Evolutionary conservation across 306 rosid species (phyloP).

Genomic region (Vicia villosa): DNA sequence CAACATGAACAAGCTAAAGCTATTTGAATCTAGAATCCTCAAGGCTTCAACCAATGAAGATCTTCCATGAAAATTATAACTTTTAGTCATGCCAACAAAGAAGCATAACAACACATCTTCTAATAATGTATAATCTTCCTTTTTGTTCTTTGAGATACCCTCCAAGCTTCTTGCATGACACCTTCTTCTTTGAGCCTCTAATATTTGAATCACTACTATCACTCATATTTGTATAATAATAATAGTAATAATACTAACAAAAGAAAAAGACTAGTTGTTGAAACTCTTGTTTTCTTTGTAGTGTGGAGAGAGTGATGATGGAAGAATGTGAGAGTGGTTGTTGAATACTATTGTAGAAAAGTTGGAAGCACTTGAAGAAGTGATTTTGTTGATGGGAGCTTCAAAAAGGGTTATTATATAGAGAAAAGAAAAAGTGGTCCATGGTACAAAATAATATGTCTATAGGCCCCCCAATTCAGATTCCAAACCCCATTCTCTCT

Average conservation of each 20-base stretch:
- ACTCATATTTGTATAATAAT: conserved; percentile 33
- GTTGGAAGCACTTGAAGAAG: conserved; percentile 33
- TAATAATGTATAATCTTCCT: conserved; percentile 79
- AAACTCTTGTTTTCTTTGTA: conserved; percentile 10
- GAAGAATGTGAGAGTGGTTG: background rate
- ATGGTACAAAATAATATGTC: conserved; percentile 39
- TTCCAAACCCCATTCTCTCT: conserved; percentile 50
- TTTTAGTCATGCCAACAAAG: conserved; percentile 84
- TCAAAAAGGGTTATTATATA: conserved; percentile 46
- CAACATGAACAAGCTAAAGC: conserved; percentile 28
- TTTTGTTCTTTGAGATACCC: conserved; percentile 76
- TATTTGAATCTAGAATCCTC: conserved; percentile 18
- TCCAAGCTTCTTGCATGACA: conserved; percentile 65
- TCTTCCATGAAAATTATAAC: background rate
- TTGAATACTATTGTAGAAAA: conserved; percentile 26
- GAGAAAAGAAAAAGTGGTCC: conserved; percentile 43
- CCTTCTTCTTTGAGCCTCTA: conserved; percentile 57
- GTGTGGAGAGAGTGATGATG: conserved; percentile 19
- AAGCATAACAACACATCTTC: conserved; percentile 88
- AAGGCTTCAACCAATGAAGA: background rate
- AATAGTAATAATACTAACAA: background rate
- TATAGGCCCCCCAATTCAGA: conserved; percentile 45
- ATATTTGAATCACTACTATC: conserved; percentile 36
- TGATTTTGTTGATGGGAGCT: conserved; percentile 23
- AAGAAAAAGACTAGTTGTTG: background rate